Evolutionary conservation across 108 stramenopile genomes (phyloP).

Genomic region (Fragilaria radians): DNA sequence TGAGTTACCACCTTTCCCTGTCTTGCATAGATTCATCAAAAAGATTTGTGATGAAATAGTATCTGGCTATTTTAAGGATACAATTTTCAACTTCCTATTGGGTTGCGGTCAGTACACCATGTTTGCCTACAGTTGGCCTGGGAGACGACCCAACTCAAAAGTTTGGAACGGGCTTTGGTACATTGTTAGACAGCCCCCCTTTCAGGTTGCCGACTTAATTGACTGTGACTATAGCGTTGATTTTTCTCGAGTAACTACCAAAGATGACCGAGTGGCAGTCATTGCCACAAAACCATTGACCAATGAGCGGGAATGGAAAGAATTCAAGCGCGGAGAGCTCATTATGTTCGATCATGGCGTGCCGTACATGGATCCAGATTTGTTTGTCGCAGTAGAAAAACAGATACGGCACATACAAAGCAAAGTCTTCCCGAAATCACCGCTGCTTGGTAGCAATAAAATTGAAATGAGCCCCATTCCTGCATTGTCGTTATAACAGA

Average conservation of each 20-base stretch:
- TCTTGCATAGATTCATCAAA: conserved; percentile 65
- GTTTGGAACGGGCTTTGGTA: conserved; percentile 90
- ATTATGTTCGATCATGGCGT: conserved; percentile 67
- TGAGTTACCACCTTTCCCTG: conserved; percentile 69
- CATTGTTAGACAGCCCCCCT: conserved; percentile 73
- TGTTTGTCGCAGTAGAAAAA: conserved; percentile 24
- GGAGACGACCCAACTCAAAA: conserved; percentile 59
- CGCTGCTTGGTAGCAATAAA: too few species aligned
- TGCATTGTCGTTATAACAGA: conserved; percentile 48
- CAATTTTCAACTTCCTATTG: conserved; percentile 83
- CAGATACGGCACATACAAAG: too few species aligned
- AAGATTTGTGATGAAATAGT: conserved; percentile 53
- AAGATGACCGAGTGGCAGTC: conserved; percentile 75
- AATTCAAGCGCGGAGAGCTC: conserved; percentile 65
- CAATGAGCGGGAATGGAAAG: conserved; percentile 63
- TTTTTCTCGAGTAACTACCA: conserved; percentile 41
- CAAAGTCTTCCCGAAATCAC: too few species aligned
- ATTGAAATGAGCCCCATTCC: conserved; percentile 20
- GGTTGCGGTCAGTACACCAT: conserved; percentile 59
- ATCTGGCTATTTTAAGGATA: conserved; percentile 21
- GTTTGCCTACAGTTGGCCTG: conserved; percentile 86
- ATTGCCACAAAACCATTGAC: conserved; percentile 88
- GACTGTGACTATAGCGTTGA: conserved; percentile 58
- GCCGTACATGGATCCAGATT: conserved; percentile 26
- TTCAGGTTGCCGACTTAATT: conserved; percentile 48